These are phyloP conservation scores for Lanmaoa pseudosensibilis DNA, from an alignment of 768 basidiomycete species.

Conservation along the genomic window DNA sequence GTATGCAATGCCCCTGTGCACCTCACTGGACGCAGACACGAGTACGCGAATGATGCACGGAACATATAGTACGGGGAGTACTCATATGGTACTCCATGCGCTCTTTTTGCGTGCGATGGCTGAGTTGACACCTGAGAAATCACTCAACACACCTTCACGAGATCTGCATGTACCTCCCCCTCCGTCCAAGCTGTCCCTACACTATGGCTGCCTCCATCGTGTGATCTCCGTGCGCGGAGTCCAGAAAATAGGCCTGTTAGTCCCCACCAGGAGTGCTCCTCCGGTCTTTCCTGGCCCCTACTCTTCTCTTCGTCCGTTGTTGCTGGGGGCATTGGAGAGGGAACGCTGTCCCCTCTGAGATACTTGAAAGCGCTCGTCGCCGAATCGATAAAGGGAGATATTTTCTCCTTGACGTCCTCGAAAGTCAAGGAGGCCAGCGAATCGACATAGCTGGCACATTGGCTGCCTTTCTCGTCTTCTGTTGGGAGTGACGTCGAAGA, in stretches of 20 bases:
- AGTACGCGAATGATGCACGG: neutral
- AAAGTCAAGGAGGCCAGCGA: constrained; percentile 52
- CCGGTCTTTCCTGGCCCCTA: constrained; percentile 32
- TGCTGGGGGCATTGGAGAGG: constrained; percentile 35
- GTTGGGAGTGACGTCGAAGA: constrained; percentile 30
- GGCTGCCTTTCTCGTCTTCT: constrained; percentile 27
- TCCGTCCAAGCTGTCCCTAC: constrained; percentile 57
- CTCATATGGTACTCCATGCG: neutral
- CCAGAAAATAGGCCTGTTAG: constrained; percentile 71
- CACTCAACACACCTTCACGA: constrained; percentile 58
- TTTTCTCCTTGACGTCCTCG: constrained; percentile 52
- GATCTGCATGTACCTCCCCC: constrained; percentile 80
- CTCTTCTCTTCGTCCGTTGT: constrained; percentile 29
- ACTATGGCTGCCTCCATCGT: constrained; percentile 31
- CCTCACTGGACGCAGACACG: neutral
- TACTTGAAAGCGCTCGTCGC: constrained; percentile 66
- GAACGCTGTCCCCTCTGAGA: constrained; percentile 61
- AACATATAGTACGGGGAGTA: constrained; percentile 1
- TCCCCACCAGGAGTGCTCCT: constrained; percentile 46
- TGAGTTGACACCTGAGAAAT: constrained; percentile 3
- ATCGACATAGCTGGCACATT: constrained; percentile 40
- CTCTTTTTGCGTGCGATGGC: neutral
- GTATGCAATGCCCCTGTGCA: constrained; percentile 5
- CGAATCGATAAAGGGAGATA: constrained; percentile 44
- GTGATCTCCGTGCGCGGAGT: constrained; percentile 44